phyloP scores from a whole-genome alignment of 306 rosid species.

The Hippophae gyantsensis region DNA sequence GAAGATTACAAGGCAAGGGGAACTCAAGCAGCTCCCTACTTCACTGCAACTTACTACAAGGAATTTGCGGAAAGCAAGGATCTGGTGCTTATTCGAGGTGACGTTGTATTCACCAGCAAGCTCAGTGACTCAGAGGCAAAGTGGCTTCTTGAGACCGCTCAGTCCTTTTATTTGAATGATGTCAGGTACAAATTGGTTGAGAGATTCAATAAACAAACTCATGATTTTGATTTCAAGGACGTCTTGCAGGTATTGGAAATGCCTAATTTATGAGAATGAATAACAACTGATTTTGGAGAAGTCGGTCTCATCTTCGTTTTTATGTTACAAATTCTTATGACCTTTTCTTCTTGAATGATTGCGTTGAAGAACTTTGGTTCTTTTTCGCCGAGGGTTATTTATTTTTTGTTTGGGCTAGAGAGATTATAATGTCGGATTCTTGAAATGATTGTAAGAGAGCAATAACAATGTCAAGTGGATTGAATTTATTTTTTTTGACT shows the following conservation, averaged over 20 bases:
- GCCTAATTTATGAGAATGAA: slow-evolving; percentile 42
- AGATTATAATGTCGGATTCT: too few species aligned
- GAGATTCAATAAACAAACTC: slow-evolving; percentile 72
- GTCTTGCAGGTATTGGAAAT: slow-evolving; percentile 69
- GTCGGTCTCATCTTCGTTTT: too few species aligned
- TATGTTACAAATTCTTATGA: too few species aligned
- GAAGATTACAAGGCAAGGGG: slow-evolving; percentile 95
- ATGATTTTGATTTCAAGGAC: slow-evolving; percentile 87
- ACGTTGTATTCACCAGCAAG: slow-evolving; percentile 73
- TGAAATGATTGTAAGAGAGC: too few species aligned
- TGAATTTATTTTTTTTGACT: too few species aligned
- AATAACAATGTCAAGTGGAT: too few species aligned
- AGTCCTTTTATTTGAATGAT: slow-evolving; percentile 77
- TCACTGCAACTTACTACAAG: slow-evolving; percentile 51
- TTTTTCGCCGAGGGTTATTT: too few species aligned
- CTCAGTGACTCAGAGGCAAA: slow-evolving; percentile 66
- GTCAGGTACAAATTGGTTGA: slow-evolving; percentile 67
- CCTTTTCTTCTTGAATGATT: too few species aligned
- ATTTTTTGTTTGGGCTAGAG: too few species aligned
- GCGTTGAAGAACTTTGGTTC: too few species aligned
- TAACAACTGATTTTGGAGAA: too few species aligned
- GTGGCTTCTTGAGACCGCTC: slow-evolving; percentile 75
- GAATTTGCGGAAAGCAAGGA: slow-evolving; percentile 90
- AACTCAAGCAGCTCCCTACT: slow-evolving; percentile 86
- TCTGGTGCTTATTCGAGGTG: slow-evolving; percentile 76